A percentile compares a stretch with the other conserved stretches of the same genome.
phyloP scores from a whole-genome alignment of 208 protist species.

The Borovskyia barvae region DNA sequence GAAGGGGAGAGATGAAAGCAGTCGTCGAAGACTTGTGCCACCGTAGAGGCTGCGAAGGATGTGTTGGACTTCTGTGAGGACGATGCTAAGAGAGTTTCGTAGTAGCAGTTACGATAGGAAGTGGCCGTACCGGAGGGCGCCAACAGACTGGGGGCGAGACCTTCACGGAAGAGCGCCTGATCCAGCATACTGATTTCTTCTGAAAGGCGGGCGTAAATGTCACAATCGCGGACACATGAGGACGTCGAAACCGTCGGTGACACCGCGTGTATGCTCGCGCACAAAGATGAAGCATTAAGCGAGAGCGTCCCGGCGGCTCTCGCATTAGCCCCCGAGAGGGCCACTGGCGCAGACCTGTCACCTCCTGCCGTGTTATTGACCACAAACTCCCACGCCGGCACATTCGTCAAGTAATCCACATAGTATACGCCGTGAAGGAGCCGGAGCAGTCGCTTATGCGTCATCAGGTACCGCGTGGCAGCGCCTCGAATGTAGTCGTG shows the following conservation, averaged over 20 bases:
- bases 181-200: too few species aligned
- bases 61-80: too few species aligned
- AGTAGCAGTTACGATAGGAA: constrained; percentile 6
- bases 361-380: too few species aligned
- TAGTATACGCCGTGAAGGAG: constrained; percentile 3
- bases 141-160: too few species aligned
- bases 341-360: too few species aligned
- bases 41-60: neutral
- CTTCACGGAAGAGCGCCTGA: too few species aligned
- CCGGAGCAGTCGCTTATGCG: neutral
- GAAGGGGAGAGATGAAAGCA: constrained; percentile 18
- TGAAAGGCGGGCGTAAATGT: neutral
- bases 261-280: neutral
- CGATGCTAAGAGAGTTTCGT: constrained; percentile 5
- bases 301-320: too few species aligned
- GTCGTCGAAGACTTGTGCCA: constrained; percentile 14
- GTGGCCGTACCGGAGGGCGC: neutral
- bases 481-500: neutral
- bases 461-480: constrained; percentile 16
- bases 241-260: too few species aligned
- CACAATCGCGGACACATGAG: neutral
- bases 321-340: too few species aligned
- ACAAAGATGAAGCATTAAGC: neutral
- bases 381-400: constrained; percentile 6
- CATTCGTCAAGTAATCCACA: neutral